Percentiles rank a stretch among this genome's conserved stretches.
Conservation (phyloP, 2,329 filamentous ascomycete genomes). For the Samsoniella hepiali region DNA sequence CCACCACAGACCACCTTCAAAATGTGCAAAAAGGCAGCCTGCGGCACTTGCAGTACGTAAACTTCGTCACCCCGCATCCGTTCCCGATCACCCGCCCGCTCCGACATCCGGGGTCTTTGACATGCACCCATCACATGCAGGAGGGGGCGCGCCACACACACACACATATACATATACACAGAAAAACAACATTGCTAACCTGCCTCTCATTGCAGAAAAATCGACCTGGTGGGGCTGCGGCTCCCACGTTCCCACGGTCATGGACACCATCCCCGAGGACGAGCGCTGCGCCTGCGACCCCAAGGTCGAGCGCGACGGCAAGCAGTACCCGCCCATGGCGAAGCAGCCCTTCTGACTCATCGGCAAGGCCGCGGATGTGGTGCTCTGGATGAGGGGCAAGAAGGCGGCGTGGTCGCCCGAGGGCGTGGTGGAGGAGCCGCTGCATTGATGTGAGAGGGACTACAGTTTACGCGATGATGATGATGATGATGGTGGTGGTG, state of each 20-base stretch:
- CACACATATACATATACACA: background rate
- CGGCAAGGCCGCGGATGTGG: slow-evolving; percentile 26
- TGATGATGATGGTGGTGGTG: background rate
- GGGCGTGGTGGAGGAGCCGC: slow-evolving; percentile 31
- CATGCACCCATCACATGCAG: too few species aligned
- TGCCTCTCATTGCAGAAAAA: slow-evolving; percentile 44
- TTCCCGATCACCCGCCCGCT: background rate
- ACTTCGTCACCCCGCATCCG: slow-evolving; percentile 21
- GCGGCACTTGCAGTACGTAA: slow-evolving; percentile 59
- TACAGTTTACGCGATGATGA: too few species aligned
- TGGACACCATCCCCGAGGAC: slow-evolving; percentile 54
- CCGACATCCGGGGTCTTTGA: background rate
- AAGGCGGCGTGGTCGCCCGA: slow-evolving; percentile 29
- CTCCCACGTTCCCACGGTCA: slow-evolving; percentile 57
- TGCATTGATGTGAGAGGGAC: slow-evolving; percentile 13
- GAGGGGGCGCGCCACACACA: too few species aligned
- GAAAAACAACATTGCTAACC: background rate
- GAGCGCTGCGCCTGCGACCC: slow-evolving; percentile 66
- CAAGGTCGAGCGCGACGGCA: slow-evolving; percentile 57
- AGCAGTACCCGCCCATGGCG: slow-evolving; percentile 63
- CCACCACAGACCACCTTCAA: background rate
- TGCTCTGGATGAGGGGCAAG: slow-evolving; percentile 31
- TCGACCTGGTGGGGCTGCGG: slow-evolving; percentile 65
- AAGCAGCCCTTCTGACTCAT: slow-evolving; percentile 40
- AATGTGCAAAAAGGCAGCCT: slow-evolving; percentile 66